phyloP scores from a whole-genome alignment of 257 asterid genomes.

The Linaria vulgaris region DNA sequence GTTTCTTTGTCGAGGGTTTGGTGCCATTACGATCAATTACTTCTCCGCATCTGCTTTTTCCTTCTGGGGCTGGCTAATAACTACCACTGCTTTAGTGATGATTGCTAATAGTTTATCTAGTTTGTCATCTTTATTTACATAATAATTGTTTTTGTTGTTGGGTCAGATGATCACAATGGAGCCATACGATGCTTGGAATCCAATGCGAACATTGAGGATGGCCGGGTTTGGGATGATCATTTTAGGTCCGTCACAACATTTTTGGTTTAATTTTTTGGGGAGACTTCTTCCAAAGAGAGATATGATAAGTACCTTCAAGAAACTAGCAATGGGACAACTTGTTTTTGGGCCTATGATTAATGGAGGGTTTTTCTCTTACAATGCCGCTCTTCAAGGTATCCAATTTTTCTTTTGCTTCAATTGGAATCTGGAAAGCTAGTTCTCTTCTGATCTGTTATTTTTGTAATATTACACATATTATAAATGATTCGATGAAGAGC shows the following conservation, averaged over 20 bases:
- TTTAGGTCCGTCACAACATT: conserved; percentile 77
- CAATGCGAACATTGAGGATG: conserved; percentile 66
- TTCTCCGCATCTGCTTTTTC: not conserved
- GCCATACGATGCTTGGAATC: conserved; percentile 49
- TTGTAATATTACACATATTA: too few relatives aligned
- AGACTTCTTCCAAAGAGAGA: conserved; percentile 66
- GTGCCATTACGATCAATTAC: not conserved
- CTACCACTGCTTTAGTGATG: too few relatives aligned
- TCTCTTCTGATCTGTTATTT: not conserved
- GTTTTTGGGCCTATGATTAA: conserved; percentile 56
- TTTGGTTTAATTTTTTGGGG: conserved; percentile 73
- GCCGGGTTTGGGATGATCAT: conserved; percentile 72
- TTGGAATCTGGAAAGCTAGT: conserved; percentile 17
- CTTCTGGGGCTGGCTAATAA: too few relatives aligned
- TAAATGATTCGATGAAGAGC: too few relatives aligned
- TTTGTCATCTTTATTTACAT: too few relatives aligned
- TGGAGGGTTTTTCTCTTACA: conserved; percentile 65
- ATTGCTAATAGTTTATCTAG: not conserved
- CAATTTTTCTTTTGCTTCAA: conserved; percentile 5
- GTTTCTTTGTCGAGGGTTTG: not conserved
- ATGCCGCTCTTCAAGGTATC: conserved; percentile 84
- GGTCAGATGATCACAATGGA: conserved; percentile 62
- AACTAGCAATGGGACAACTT: conserved; percentile 71
- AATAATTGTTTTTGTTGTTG: conserved; percentile 18
- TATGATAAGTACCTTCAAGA: conserved; percentile 64